A percentile compares a stretch with the other conserved stretches of the same genome.
Evolutionary conservation across 768 basidiomycete species (phyloP).

Genomic region (Russula foetens): DNA sequence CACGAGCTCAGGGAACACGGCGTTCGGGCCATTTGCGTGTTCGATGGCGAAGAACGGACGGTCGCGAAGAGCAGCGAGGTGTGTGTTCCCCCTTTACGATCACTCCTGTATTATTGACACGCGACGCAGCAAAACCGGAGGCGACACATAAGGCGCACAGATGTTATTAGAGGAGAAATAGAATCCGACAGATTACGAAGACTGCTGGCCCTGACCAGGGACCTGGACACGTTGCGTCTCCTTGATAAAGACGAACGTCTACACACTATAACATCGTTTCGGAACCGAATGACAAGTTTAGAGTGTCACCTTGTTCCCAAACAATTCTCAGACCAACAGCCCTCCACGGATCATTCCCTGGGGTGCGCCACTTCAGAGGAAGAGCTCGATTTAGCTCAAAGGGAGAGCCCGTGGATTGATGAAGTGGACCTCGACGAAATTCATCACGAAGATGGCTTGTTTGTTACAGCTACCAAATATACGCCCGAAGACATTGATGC

Average conservation of each 20-base stretch:
- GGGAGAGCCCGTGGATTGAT: neutral
- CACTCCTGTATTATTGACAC: neutral
- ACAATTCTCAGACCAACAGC: neutral
- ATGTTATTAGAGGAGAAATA: slow-evolving; percentile 44
- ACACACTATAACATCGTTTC: slow-evolving; percentile 32
- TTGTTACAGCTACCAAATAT: neutral
- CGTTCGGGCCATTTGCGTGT: slow-evolving; percentile 65
- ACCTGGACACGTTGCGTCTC: slow-evolving; percentile 19
- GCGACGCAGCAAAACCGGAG: slow-evolving; percentile 46
- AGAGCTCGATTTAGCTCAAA: neutral
- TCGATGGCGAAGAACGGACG: slow-evolving; percentile 65
- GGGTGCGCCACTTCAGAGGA: neutral
- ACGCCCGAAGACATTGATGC: slow-evolving; percentile 1
- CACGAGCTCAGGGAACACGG: slow-evolving; percentile 49
- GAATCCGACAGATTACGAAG: slow-evolving; percentile 52
- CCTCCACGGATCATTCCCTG: neutral
- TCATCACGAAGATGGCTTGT: neutral
- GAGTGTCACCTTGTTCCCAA: neutral
- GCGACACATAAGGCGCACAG: slow-evolving; percentile 39
- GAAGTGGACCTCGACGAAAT: slow-evolving; percentile 2
- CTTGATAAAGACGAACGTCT: slow-evolving; percentile 13
- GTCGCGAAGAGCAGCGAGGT: slow-evolving; percentile 69
- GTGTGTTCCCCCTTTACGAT: slow-evolving; percentile 13
- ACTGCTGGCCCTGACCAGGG: slow-evolving; percentile 31
- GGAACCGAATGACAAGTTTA: neutral